Conservation (phyloP, 2,329 filamentous ascomycete genomes). For the Xylariales sp. region DNA sequence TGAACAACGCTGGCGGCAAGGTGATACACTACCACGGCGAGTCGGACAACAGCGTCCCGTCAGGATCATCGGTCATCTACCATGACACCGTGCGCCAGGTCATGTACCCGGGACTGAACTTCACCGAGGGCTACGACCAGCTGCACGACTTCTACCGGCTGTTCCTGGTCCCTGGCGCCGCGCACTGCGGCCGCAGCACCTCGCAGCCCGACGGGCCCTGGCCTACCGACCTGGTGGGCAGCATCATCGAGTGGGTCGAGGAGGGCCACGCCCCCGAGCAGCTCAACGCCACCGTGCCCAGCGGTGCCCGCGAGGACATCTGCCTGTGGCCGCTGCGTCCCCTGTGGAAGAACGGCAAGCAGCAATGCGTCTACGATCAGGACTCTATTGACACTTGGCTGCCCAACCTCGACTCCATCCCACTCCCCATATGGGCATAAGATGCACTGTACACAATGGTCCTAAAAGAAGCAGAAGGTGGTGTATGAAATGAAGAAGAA, state of each 20-base stretch:
- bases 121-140: conserved; percentile 1
- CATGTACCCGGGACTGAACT: conserved; percentile 1
- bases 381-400: conserved; percentile 4
- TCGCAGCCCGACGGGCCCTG: conserved; percentile 4
- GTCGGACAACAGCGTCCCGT: conserved; percentile 2
- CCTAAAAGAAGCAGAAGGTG: too few relatives aligned
- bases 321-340: conserved; percentile 1
- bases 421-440: conserved; percentile 4
- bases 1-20: conserved; percentile 3
- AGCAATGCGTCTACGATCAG: conserved; percentile 4
- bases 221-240: background rate
- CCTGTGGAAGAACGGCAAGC: conserved; percentile 1
- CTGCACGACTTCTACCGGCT: too few relatives aligned
- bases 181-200: conserved; percentile 1
- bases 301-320: background rate
- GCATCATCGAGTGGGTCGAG: conserved; percentile 5
- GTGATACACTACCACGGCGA: conserved; percentile 5
- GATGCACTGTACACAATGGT: too few relatives aligned
- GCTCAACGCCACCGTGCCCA: background rate
- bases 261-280: background rate
- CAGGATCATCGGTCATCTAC: conserved; percentile 4
- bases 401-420: conserved; percentile 4
- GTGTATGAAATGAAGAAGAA: too few relatives aligned
- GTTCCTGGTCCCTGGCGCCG: conserved; percentile 3
- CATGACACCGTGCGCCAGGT: conserved; percentile 1